A percentile compares a stretch with the other conserved stretches of the same genome.
phyloP scores from a whole-genome alignment of 2,329 filamentous ascomycete genomes.

The Ophiocordyceps camponoti-leonardi region DNA sequence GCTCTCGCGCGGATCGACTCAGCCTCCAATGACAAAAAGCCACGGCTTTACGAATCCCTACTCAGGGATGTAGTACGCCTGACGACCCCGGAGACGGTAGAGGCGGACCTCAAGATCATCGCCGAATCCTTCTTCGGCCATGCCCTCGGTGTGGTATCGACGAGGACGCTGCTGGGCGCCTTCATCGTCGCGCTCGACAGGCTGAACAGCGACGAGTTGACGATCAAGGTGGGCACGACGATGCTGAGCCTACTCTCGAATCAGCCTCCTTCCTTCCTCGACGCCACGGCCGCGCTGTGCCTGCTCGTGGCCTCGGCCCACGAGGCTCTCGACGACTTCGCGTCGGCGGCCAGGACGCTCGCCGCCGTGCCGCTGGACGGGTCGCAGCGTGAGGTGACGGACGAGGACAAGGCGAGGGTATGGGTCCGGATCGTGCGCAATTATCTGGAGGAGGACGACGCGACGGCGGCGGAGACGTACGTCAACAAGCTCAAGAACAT shows the following conservation, averaged over 20 bases:
- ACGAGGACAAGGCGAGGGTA: slow-evolving; percentile 65
- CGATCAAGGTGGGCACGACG: slow-evolving; percentile 59
- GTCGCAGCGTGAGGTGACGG: slow-evolving; percentile 68
- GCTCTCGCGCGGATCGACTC: slow-evolving; percentile 24
- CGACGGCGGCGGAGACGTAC: slow-evolving; percentile 66
- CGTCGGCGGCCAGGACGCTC: slow-evolving; percentile 58
- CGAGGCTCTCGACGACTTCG: slow-evolving; percentile 67
- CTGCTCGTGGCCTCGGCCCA: slow-evolving; percentile 70
- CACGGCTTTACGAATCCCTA: slow-evolving; percentile 27
- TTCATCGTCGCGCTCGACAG: slow-evolving; percentile 48
- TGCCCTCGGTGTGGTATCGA: slow-evolving; percentile 57
- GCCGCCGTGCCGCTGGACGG: slow-evolving; percentile 77
- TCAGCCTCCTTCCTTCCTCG: slow-evolving; percentile 55
- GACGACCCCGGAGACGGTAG: slow-evolving; percentile 20
- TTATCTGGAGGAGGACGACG: slow-evolving; percentile 88
- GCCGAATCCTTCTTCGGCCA: slow-evolving; percentile 50
- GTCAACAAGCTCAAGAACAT: slow-evolving; percentile 93
- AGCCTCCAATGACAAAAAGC: slow-evolving; percentile 23
- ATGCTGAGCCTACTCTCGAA: slow-evolving; percentile 48
- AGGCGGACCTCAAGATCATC: slow-evolving; percentile 48
- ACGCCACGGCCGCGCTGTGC: slow-evolving; percentile 66
- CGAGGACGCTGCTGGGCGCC: slow-evolving; percentile 49
- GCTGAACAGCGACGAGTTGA: slow-evolving; percentile 44
- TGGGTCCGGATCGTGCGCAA: slow-evolving; percentile 93
- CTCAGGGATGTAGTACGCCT: slow-evolving; percentile 23